phyloP scores from a whole-genome alignment of 140 eudicot genomes.

The Erigeron philadelphicus region DNA sequence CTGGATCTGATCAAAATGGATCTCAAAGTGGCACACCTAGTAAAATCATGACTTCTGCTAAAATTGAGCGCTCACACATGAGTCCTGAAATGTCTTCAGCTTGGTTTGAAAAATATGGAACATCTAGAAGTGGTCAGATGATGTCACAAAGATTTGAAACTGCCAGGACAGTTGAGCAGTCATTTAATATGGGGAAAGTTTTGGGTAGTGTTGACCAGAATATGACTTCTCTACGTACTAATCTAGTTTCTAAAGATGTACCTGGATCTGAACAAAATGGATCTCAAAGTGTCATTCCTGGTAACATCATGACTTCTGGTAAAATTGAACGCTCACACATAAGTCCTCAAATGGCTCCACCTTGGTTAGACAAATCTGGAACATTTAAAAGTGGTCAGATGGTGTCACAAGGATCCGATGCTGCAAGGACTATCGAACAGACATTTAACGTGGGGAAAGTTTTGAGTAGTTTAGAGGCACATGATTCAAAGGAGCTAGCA shows the following conservation, averaged over 20 bases:
- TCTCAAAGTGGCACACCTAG: slow-evolving; percentile 27
- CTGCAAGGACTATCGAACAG: slow-evolving; percentile 35
- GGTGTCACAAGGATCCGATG: slow-evolving; percentile 36
- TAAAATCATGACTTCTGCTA: too few relatives aligned
- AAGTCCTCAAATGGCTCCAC: slow-evolving; percentile 81
- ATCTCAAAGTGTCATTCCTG: slow-evolving; percentile 30
- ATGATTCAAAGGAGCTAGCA: slow-evolving; percentile 33
- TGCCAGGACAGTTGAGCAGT: too few relatives aligned
- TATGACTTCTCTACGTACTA: slow-evolving; percentile 37
- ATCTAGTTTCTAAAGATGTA: slow-evolving; percentile 35
- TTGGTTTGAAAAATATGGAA: slow-evolving; percentile 6
- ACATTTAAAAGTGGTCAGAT: slow-evolving; percentile 56
- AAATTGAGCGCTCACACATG: too few relatives aligned
- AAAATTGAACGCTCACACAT: slow-evolving; percentile 43
- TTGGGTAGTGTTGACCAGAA: slow-evolving; percentile 28
- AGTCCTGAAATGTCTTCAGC: too few relatives aligned
- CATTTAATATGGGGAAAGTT: slow-evolving; percentile 30
- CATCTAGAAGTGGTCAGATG: slow-evolving; percentile 53
- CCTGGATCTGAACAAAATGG: slow-evolving; percentile 35
- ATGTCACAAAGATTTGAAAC: slow-evolving; percentile 25
- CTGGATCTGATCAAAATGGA: slow-evolving; percentile 33
- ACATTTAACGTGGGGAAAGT: slow-evolving; percentile 36
- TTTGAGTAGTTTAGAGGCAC: slow-evolving; percentile 38
- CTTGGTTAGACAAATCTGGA: slow-evolving; percentile 80
- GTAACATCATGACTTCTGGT: slow-evolving; percentile 27